phyloP scores from a whole-genome alignment of 2,329 filamentous ascomycete species.

The Didymellaceae sp. region DNA sequence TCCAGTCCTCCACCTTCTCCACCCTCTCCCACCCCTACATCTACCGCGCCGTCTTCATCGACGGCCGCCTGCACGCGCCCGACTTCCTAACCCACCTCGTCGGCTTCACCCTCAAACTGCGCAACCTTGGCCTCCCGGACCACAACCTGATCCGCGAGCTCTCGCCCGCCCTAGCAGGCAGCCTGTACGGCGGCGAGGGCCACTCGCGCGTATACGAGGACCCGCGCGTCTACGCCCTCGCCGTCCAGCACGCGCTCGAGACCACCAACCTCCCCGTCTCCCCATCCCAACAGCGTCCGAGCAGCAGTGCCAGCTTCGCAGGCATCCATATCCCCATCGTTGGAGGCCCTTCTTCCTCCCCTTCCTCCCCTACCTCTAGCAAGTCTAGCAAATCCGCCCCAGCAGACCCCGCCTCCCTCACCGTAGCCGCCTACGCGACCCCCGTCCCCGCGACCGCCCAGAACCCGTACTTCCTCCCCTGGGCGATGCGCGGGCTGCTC shows the following conservation, averaged over 20 bases:
- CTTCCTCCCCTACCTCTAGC: too few relatives aligned
- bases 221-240: constrained; percentile 75
- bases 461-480: constrained; percentile 91
- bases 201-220: constrained; percentile 95
- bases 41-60: constrained; percentile 93
- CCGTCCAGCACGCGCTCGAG: constrained; percentile 56
- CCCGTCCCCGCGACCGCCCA: constrained; percentile 45
- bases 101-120: constrained; percentile 89
- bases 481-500: constrained; percentile 91
- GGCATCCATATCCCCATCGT: constrained; percentile 43
- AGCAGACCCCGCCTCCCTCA: constrained; percentile 28
- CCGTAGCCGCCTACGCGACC: constrained; percentile 41
- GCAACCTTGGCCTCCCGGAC: constrained; percentile 90
- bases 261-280: constrained; percentile 49
- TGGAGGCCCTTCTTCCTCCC: too few relatives aligned
- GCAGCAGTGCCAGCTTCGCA: constrained; percentile 32
- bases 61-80: constrained; percentile 87
- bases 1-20: constrained; percentile 87
- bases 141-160: constrained; percentile 93
- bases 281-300: constrained; percentile 23
- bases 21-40: constrained; percentile 90
- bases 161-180: constrained; percentile 85
- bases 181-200: constrained; percentile 88
- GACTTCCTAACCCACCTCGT: constrained; percentile 94
- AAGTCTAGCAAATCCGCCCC: constrained; percentile 11